Evolutionary conservation across 1,284 basidiomycete species (phyloP), one percentile per base, ranked within the genome.

Genomic region (Pyrrhoderma lamaoense): DNA sequence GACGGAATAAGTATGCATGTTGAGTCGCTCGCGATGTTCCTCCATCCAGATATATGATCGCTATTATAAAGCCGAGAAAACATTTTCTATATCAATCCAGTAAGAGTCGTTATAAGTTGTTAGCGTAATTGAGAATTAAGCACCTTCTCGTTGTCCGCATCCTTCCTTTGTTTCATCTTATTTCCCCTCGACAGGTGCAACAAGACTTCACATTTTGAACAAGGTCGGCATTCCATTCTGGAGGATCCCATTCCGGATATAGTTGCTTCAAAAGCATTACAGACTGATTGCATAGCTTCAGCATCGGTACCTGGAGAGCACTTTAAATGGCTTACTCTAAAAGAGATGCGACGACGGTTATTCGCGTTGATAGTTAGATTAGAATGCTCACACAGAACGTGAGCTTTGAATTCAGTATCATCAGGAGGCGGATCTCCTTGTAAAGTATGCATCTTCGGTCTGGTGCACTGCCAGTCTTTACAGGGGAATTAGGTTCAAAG

Each of bases 111-210:
- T 11, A 39, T 22, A 53, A 49, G 49, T 52, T n/a, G n/a, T n/a
- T n/a, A 46, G 39, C 42, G 13, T 48, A 53, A 57, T 48, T 52
- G 37, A 45, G 21, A 48, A 42, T 34, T 14, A 48, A 54, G 47
- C 51, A 83, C 88, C 78, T 86, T 89, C 66, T 90, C 87, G 22
- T 82, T 78, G 60, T 85, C 82, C 9, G 80, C 82, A 51, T 71
- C 73, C 61, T 71, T 79, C 45, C 79, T 77, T 45, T 73, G 57
- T 59, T 78, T 78, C 36, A 73, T 70, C 59, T 76, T 80, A 56
- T 76, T 77, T 59, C 77, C 77, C 58, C 73, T 78, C 7, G 76
- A 80, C 11, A 69, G 71, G 48, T 79, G 72, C n/a, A 78, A 64
- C 18, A 67, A 64, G 1, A 71, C 72, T 52, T 80, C 75, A 58